Evolutionary conservation across 2,329 filamentous ascomycete species (phyloP).

Genomic region (Penicillium sp.): DNA sequence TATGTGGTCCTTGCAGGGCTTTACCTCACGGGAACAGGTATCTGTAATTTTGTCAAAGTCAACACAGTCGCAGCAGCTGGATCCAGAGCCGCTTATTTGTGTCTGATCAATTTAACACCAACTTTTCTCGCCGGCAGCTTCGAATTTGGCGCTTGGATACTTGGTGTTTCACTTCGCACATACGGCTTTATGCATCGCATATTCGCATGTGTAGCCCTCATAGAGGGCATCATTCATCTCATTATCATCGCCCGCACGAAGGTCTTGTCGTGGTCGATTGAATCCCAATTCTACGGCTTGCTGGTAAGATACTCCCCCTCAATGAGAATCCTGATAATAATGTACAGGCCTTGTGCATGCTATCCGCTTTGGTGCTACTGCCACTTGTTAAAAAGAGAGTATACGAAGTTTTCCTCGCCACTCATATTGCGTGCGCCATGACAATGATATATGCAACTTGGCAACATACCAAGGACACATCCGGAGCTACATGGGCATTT

Average conservation of each 20-base stretch:
- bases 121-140: constrained; percentile 13
- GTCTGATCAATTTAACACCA: constrained; percentile 13
- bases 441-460: constrained; percentile 12
- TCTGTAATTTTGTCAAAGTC: constrained; percentile 11
- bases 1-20: constrained; percentile 2
- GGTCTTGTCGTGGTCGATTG: constrained; percentile 4
- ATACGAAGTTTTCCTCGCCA: constrained; percentile 16
- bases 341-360: constrained; percentile 8
- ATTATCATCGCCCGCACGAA: constrained; percentile 5
- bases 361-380: constrained; percentile 10
- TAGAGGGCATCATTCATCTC: constrained; percentile 13
- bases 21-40: constrained; percentile 3
- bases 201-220: constrained; percentile 8
- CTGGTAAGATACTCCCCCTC: constrained; percentile 7
- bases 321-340: neutral
- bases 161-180: constrained; percentile 11
- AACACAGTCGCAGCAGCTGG: constrained; percentile 7
- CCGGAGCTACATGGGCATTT: constrained; percentile 1
- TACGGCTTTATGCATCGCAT: constrained; percentile 13
- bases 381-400: constrained; percentile 15
- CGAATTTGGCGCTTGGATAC: constrained; percentile 13
- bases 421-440: constrained; percentile 8
- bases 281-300: constrained; percentile 12
- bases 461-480: constrained; percentile 5
- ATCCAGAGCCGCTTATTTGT: constrained; percentile 10